These are phyloP conservation scores for Rubia occidens DNA, from an alignment of 305 asterid genomes.

Conservation along the genomic window DNA sequence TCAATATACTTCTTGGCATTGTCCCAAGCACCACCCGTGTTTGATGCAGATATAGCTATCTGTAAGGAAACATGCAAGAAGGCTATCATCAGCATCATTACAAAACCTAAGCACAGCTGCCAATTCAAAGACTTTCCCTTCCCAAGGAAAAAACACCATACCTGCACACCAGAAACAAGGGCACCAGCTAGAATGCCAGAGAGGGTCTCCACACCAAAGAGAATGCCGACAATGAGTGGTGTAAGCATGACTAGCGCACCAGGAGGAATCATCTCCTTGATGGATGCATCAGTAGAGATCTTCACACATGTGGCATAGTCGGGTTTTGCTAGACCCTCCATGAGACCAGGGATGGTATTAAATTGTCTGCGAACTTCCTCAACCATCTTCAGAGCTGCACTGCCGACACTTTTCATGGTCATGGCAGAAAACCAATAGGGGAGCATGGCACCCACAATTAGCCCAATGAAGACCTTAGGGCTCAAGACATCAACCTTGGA, in stretches of 20 bases:
- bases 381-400: constrained; percentile 86
- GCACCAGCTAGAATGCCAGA: constrained; percentile 92
- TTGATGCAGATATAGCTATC: constrained; percentile 95
- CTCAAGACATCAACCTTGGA: constrained; percentile 73
- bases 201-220: constrained; percentile 90
- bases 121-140: neutral
- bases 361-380: constrained; percentile 92
- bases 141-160: constrained; percentile 12
- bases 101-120: neutral
- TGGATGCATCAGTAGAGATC: constrained; percentile 85
- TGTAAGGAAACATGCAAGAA: constrained; percentile 16
- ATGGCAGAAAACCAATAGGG: constrained; percentile 93
- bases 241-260: constrained; percentile 96
- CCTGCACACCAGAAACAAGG: constrained; percentile 90
- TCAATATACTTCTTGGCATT: constrained; percentile 87
- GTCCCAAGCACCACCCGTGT: constrained; percentile 95
- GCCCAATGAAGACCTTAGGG: constrained; percentile 83
- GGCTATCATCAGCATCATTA: neutral
- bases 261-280: constrained; percentile 84
- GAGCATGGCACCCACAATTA: constrained; percentile 82
- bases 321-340: constrained; percentile 75
- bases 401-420: constrained; percentile 97
- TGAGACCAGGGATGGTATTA: constrained; percentile 76
- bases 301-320: constrained; percentile 89
- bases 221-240: constrained; percentile 77